These are phyloP conservation scores for Aspergillus cejpii DNA, from an alignment of 2,329 filamentous ascomycete genomes.

Conservation along the genomic window DNA sequence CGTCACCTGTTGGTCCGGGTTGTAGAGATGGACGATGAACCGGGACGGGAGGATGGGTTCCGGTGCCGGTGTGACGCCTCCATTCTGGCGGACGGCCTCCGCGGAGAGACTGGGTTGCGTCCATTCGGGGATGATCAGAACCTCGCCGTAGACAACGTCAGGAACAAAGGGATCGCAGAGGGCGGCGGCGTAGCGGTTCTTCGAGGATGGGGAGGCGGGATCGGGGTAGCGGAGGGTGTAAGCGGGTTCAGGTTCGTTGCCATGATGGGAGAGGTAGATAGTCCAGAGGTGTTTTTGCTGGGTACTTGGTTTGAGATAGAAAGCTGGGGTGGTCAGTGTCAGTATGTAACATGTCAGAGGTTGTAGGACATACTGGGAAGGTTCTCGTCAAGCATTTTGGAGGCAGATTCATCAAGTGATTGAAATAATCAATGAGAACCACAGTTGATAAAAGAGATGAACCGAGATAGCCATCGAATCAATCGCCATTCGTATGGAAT, in stretches of 20 bases:
- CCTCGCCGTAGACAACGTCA: slow-evolving; percentile 79
- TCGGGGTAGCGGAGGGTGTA: slow-evolving; percentile 76
- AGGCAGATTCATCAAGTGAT: neutral
- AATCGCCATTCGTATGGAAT: neutral
- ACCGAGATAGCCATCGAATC: neutral
- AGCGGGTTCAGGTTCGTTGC: slow-evolving; percentile 69
- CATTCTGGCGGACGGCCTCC: slow-evolving; percentile 67
- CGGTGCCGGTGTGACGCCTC: slow-evolving; percentile 58
- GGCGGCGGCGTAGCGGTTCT: slow-evolving; percentile 79
- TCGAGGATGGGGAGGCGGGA: slow-evolving; percentile 60
- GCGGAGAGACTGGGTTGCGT: slow-evolving; percentile 72
- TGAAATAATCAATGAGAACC: neutral
- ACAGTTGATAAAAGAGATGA: neutral
- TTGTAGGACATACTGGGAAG: slow-evolving; percentile 66
- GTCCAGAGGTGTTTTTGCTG: slow-evolving; percentile 36
- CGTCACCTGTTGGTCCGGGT: slow-evolving; percentile 75
- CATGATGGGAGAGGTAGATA: slow-evolving; percentile 56
- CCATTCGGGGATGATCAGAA: slow-evolving; percentile 78
- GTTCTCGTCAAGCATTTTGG: slow-evolving; percentile 80
- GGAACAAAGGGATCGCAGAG: slow-evolving; percentile 75
- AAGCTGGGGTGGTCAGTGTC: slow-evolving; percentile 40
- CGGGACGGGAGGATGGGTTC: slow-evolving; percentile 67
- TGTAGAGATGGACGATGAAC: slow-evolving; percentile 86
- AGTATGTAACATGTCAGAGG: no score
- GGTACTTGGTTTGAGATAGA: slow-evolving; percentile 53